Evolutionary conservation across 2,329 filamentous ascomycete genomes (phyloP), one percentile per base, ranked within the genome.

Genomic region (Penicillium sp.): DNA sequence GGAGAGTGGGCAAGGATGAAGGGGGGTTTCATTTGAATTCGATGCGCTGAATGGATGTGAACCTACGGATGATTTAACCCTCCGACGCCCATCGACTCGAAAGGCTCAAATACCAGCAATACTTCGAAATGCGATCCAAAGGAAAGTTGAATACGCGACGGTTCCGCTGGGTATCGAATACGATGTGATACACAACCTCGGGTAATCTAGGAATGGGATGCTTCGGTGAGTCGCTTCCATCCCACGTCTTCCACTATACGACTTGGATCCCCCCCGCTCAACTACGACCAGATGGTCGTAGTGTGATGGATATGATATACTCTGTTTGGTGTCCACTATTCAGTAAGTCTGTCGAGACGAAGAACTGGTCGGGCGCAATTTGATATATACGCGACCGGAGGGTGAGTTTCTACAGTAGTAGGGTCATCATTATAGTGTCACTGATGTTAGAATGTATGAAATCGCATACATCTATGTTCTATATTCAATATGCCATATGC

Each of bases 151-250:
- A 44, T 55, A 55, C 53, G n/a, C 22, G 24, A 35, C 12, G 53
- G 22, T 37, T 35, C 19, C 3, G 24, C 26, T 6, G 15, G 3
- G 38, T 33, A 40, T 58, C 17, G 4, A 30, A 44, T 68, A 69
- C 67, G 35, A 24, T 9, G 17, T 24, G 26, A 55, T 59, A 59
- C 40, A 19, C 10, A 15, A 17, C 12, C 6, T 68, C 67, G 67
- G 67, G 67, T 69, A 69, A 69, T 60, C 30, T 68, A 68, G 67
- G 67, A 44, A 66, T 60, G 56, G 42, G 6, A 40, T 38, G 38
- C 40, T 53, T 61, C 67, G 67, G 67, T 68, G 67, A 69, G 53
- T 55, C 33, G 45, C 45, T 49, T 49, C 45, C 45, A 30, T 49
- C 45, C 45, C 45, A 49, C 24, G 17, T n/a, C 26, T 30, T 28